Evolutionary conservation across 2,329 filamentous ascomycete genomes (phyloP).

Genomic region (Aspergillus japonicus): DNA sequence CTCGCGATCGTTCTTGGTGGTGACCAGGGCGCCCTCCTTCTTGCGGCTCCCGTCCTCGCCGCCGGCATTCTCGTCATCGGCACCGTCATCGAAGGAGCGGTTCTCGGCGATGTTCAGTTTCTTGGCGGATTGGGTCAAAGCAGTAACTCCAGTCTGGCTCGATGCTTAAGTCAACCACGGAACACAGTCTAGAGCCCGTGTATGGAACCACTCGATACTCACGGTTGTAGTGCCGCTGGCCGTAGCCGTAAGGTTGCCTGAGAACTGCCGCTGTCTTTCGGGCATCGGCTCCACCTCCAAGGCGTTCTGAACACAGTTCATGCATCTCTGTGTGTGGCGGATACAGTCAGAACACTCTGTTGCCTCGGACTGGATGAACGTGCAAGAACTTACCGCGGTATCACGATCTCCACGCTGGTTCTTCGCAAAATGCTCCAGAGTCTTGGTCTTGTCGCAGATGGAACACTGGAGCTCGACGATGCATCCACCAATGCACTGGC

Average conservation of each 20-base stretch:
- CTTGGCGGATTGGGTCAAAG: constrained; percentile 6
- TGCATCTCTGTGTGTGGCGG: constrained; percentile 40
- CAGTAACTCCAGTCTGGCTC: constrained; percentile 18
- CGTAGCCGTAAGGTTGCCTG: constrained; percentile 12
- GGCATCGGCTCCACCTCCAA: constrained; percentile 33
- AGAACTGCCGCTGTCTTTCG: constrained; percentile 28
- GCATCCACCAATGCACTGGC: constrained; percentile 44
- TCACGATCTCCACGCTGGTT: constrained; percentile 48
- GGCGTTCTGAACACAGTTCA: constrained; percentile 37
- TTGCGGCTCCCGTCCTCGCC: constrained; percentile 13
- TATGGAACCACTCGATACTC: neutral
- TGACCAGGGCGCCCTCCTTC: neutral
- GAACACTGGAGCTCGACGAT: constrained; percentile 50
- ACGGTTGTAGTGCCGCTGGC: constrained; percentile 7
- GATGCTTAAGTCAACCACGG: neutral
- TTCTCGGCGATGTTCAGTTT: constrained; percentile 3
- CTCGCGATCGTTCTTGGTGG: constrained; percentile 9
- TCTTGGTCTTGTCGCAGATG: constrained; percentile 49
- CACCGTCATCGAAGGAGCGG: neutral
- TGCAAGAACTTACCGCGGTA: constrained; percentile 40
- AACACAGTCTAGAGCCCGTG: neutral
- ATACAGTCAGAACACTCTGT: neutral
- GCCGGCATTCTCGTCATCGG: constrained; percentile 16
- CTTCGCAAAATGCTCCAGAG: constrained; percentile 52
- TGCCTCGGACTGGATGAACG: neutral